These are phyloP conservation scores for Heterobasidion parviporum DNA, from an alignment of 1,284 basidiomycete species.

Conservation along the genomic window DNA sequence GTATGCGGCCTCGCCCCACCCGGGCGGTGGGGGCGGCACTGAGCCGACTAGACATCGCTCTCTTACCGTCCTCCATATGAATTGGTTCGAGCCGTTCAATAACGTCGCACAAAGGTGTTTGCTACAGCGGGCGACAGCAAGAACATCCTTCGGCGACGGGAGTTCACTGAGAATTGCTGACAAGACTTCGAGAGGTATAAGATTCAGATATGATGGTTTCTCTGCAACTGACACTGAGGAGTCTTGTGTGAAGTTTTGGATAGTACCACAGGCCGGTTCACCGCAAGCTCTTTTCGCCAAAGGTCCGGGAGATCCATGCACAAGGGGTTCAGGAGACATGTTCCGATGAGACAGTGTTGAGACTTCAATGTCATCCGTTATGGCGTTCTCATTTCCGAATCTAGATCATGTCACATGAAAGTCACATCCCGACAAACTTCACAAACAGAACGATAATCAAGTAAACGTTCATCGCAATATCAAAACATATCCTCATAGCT, in stretches of 20 bases:
- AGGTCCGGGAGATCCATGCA: neutral
- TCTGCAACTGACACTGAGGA: neutral
- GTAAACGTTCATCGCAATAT: too few relatives aligned
- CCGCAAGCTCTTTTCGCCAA: neutral
- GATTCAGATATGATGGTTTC: slow-evolving; percentile 7
- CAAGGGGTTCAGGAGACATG: neutral
- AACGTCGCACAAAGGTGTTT: slow-evolving; percentile 39
- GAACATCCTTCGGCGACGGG: slow-evolving; percentile 31
- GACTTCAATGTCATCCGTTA: too few relatives aligned
- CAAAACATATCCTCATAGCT: neutral
- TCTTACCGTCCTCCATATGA: slow-evolving; percentile 46
- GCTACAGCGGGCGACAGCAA: slow-evolving; percentile 40
- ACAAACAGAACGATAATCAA: too few relatives aligned
- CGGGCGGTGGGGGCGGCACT: slow-evolving; percentile 35
- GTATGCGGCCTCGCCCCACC: slow-evolving; percentile 37
- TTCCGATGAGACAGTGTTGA: too few relatives aligned
- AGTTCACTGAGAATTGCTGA: slow-evolving; percentile 33
- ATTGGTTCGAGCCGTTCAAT: slow-evolving; percentile 26
- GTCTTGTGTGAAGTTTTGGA: neutral
- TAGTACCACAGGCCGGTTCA: too few relatives aligned
- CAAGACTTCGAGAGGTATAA: slow-evolving; percentile 37
- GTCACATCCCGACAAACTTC: too few relatives aligned
- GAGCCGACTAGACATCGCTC: slow-evolving; percentile 20
- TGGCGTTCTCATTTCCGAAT: too few relatives aligned
- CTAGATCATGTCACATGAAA: too few relatives aligned